Base-by-base conservation (phyloP, 2,329 filamentous ascomycete genomes). In the Colletotrichum costaricense region DNA sequence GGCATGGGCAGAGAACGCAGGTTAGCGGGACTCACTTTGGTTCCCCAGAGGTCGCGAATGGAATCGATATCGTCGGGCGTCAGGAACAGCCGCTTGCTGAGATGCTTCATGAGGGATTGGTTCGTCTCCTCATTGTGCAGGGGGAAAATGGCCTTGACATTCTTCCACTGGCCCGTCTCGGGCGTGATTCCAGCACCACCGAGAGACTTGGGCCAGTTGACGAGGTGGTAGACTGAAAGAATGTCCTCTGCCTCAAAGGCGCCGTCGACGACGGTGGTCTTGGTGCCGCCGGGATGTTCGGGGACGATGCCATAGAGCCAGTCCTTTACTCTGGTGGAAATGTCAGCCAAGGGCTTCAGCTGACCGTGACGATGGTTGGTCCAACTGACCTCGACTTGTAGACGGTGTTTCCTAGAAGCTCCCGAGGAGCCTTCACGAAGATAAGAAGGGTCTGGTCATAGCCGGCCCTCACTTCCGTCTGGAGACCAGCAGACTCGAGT, bases 281-380 rank as follows among this genome's bases (percentile, higher is more conserved):
- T 81, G 85, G 86, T 76, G 86, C 86, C 74, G 82, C 86, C 85
- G 0, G 93, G 93, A 65, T 93, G 90, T 54, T 87, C 87, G 58
- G 91, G 86, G 56, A 89, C 89, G 74, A 94, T 90, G 56, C 92
- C 92, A 79, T 93, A 90, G 26, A 95, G 86, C 92, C 92, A 95
- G 80, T 95, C 93, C 76, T 91, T 92, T 38, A 94, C 90, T 77
- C 93, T 93, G 71, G 26, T 11, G 58, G 24, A 14, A 14, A 42
- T 14, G 67, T 73, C 16, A 70, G 60, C 28, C 5, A 6, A 11
- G 46, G 7, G 16, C n/a, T 11, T 24, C 8, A 42, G 16, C 4
- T 6, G 42, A 33, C 8, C 22, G 28, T 19, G 26, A 11, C 1
- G 12, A 2, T 19, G 58, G 22, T 28, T 4, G 4, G 5, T 49